These are phyloP conservation scores for Alternaria postmessia DNA, from an alignment of 2,329 filamentous ascomycete species.

Conservation along the genomic window DNA sequence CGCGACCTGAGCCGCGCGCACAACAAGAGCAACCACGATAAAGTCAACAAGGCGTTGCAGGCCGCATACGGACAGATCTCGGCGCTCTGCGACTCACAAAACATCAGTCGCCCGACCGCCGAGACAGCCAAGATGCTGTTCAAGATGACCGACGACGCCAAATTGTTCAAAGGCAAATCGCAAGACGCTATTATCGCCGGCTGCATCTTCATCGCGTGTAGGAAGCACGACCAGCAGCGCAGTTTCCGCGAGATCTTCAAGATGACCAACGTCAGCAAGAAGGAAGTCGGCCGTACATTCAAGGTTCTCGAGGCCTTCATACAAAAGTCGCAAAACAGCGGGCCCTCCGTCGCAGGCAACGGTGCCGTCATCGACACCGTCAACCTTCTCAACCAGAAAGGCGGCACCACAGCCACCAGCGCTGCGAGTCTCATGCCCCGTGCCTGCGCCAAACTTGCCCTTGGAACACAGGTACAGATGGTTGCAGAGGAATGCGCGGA, in stretches of 20 bases:
- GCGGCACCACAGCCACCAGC: constrained; percentile 75
- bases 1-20: constrained; percentile 83
- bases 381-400: constrained; percentile 63
- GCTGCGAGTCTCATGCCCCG: constrained; percentile 86
- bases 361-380: constrained; percentile 61
- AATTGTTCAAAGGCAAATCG: constrained; percentile 93
- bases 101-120: constrained; percentile 78
- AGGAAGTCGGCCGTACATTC: constrained; percentile 96
- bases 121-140: constrained; percentile 94
- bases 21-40: constrained; percentile 81
- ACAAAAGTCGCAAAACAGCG: constrained; percentile 63
- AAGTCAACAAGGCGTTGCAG: constrained; percentile 81
- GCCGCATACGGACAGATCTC: constrained; percentile 89
- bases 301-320: constrained; percentile 91
- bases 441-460: constrained; percentile 84
- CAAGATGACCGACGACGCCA: constrained; percentile 92
- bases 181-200: constrained; percentile 93
- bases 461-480: constrained; percentile 78
- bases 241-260: constrained; percentile 96
- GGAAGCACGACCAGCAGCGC: constrained; percentile 83
- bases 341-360: constrained; percentile 36
- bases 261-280: constrained; percentile 92
- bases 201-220: constrained; percentile 97
- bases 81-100: constrained; percentile 73
- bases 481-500: constrained; percentile 81